Evolutionary conservation across 2,329 filamentous ascomycete species (phyloP), one percentile per base, ranked within the genome.

Genomic region (Blastomyces emzantsi): DNA sequence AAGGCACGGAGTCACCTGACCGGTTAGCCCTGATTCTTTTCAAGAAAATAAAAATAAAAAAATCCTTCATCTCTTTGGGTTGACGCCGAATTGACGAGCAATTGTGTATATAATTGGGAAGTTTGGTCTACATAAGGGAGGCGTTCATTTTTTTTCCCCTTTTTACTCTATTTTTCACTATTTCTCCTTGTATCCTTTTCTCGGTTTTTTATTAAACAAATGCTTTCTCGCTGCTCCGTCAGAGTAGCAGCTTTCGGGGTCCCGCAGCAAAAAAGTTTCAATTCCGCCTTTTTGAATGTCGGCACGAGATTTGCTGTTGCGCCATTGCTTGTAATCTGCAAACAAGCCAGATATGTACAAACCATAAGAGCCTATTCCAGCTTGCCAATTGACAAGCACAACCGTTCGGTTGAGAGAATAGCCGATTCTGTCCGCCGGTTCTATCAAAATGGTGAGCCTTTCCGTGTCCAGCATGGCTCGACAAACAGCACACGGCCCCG

Each of bases 391-490:
- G 73, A 77, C 25, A 70, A 72, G 28, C 78, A 83, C 67, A 71
- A 76, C 62, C 70, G 73, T 62, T 73, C 76, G 28, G 81, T 84
- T 33, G 70, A 76, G 39, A 68, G 70, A 55, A 79, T 84, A 41
- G 77, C 81, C 7, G 71, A 74, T 4, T 75, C 73, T 62, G 77
- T 84, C 45, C 73, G 73, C 56, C 66, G 70, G 7, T 85, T 84
- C 73, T 71, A 81, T 70, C 73, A 77, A 15, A 78, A 78, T 55
- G 74, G 81, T 62, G 76, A 82, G 70, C 83, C 87, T 2, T 92
- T 90, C 74, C 82, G 88, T n/a, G 87, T 92, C 71, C 89, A 86
- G 69, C 89, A 92, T 75, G 89, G 89, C 65, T 86, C 87, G 0
- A 91, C 89, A 33, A 91, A 90, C 76, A 90, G 85, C 74, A 92